Percentiles rank a stretch among this genome's conserved stretches.
Evolutionary conservation across 345 rosid genomes (phyloP).

Genomic region (Eucalyptus cloeziana): DNA sequence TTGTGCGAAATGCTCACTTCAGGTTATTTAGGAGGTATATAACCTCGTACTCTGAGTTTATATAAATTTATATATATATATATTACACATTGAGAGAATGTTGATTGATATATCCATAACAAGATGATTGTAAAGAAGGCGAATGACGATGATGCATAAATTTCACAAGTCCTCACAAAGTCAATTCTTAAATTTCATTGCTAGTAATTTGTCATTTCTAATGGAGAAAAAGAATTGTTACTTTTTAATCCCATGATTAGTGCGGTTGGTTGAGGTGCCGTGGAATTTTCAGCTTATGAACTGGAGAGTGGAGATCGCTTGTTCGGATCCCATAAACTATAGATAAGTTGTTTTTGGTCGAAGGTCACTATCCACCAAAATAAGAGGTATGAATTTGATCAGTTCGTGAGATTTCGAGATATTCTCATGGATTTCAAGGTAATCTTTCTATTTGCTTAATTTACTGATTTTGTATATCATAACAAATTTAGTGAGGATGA

Average conservation of each 20-base stretch:
- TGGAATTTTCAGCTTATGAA: background rate
- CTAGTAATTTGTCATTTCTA: background rate
- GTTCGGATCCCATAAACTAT: background rate
- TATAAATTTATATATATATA: too few species aligned
- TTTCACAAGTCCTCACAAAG: background rate
- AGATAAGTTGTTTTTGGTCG: background rate
- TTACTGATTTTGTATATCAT: background rate
- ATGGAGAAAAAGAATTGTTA: background rate
- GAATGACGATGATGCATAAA: background rate
- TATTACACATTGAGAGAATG: too few species aligned
- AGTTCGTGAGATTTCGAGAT: rapidly evolving
- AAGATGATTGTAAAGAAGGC: background rate
- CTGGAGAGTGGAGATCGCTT: background rate
- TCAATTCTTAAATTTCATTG: background rate
- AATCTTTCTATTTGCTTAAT: background rate
- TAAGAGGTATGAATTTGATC: rapidly evolving
- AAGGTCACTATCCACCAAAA: background rate
- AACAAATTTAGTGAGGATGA: background rate
- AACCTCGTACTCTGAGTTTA: background rate
- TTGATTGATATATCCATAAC: too few species aligned
- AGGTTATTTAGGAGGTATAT: background rate
- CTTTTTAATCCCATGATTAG: background rate
- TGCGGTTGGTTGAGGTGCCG: background rate
- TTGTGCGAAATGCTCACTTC: background rate
- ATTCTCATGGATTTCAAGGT: background rate